phyloP scores from a whole-genome alignment of 306 rosid genomes.

The Dicorynia guianensis region DNA sequence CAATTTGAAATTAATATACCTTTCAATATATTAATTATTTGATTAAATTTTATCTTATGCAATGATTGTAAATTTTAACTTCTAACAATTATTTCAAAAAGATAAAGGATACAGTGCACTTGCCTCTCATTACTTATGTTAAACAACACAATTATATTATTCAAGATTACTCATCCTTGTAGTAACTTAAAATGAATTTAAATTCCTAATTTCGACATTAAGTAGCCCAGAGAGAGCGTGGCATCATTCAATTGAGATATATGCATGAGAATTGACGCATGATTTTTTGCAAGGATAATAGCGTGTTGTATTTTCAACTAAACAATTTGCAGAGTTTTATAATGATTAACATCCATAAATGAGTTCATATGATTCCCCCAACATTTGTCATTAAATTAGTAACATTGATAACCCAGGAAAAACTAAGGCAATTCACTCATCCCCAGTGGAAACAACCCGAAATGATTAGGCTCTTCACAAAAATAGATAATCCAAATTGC shows the following conservation, averaged over 20 bases:
- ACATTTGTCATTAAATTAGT: slow-evolving; percentile 37
- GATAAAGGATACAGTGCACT: too few relatives aligned
- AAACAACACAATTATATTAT: too few relatives aligned
- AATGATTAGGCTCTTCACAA: slow-evolving; percentile 41
- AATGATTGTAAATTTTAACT: too few relatives aligned
- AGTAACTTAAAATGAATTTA: too few relatives aligned
- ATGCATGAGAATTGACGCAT: not conserved
- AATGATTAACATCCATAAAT: slow-evolving; percentile 43
- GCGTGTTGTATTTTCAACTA: slow-evolving; percentile 52
- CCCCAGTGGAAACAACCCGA: slow-evolving; percentile 44
- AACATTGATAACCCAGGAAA: slow-evolving; percentile 35
- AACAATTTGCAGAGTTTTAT: slow-evolving; percentile 52
- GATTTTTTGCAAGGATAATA: slow-evolving; percentile 31
- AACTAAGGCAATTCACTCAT: slow-evolving; percentile 39
- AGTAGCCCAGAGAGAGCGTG: not conserved
- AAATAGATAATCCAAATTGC: slow-evolving; percentile 45
- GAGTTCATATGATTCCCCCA: slow-evolving; percentile 44
- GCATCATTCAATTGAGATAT: too few relatives aligned
- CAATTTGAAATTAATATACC: too few relatives aligned
- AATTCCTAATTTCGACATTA: not conserved
- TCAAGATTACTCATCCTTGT: too few relatives aligned
- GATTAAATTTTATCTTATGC: too few relatives aligned
- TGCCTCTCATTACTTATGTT: too few relatives aligned
- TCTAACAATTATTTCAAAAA: too few relatives aligned
- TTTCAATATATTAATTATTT: too few relatives aligned